Conservation (phyloP, 2,329 filamentous ascomycete species). For the Penicillium sp. region DNA sequence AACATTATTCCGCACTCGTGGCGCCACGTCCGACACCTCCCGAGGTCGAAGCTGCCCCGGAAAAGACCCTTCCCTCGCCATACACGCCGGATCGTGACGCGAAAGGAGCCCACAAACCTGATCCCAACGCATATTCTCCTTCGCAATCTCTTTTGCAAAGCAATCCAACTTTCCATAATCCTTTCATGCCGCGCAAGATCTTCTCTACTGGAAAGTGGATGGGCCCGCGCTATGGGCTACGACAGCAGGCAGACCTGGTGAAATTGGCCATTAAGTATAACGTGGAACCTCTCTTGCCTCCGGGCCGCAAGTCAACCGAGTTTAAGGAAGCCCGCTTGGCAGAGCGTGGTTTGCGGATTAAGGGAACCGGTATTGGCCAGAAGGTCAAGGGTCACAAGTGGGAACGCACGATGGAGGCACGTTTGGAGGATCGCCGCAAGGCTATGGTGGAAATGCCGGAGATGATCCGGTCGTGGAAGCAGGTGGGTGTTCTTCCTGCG, state of each 20-base stretch:
- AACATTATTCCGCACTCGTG: slow-evolving; percentile 41
- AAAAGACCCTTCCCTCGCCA: slow-evolving; percentile 31
- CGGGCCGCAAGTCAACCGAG: slow-evolving; percentile 69
- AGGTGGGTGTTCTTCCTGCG: slow-evolving; percentile 51
- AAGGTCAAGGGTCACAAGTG: slow-evolving; percentile 91
- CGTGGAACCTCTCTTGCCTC: slow-evolving; percentile 73
- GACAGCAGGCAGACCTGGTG: slow-evolving; percentile 83
- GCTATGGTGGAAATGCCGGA: slow-evolving; percentile 94
- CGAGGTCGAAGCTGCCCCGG: slow-evolving; percentile 16
- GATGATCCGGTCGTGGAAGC: slow-evolving; percentile 88
- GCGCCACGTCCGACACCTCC: slow-evolving; percentile 24
- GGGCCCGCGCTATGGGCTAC: slow-evolving; percentile 72
- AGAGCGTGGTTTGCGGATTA: slow-evolving; percentile 74
- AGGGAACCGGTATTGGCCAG: slow-evolving; percentile 88
- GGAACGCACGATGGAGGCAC: slow-evolving; percentile 77
- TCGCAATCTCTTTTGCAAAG: slow-evolving; percentile 33
- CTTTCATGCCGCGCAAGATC: slow-evolving; percentile 76
- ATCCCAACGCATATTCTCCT: slow-evolving; percentile 28
- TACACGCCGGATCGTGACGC: slow-evolving; percentile 40
- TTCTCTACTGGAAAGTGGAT: slow-evolving; percentile 75
- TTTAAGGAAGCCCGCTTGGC: slow-evolving; percentile 60
- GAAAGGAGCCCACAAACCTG: slow-evolving; percentile 36
- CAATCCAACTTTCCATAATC: slow-evolving; percentile 57
- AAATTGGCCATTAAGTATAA: slow-evolving; percentile 75
- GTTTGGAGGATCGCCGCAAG: slow-evolving; percentile 79